These are phyloP conservation scores for Heracleum sosnowskyi DNA, from an alignment of 129 eudicot genomes.

Conservation along the genomic window DNA sequence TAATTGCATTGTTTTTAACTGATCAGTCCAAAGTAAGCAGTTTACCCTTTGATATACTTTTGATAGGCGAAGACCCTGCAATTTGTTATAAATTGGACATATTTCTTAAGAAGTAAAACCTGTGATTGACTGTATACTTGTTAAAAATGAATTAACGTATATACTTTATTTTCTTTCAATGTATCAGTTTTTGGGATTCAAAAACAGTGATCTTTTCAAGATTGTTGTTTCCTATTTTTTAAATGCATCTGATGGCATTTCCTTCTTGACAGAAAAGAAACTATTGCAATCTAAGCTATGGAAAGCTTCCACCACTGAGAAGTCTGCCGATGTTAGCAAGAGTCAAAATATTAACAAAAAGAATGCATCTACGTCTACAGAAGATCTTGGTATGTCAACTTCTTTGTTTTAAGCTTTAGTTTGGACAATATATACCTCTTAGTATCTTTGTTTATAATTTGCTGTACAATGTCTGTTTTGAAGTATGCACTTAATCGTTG, in stretches of 20 bases:
- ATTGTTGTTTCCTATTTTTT: constrained; percentile 7
- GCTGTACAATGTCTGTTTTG: not conserved
- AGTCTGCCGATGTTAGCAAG: constrained; percentile 38
- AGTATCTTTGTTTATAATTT: not conserved
- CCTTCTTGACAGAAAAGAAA: constrained; percentile 63
- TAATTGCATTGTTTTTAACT: not conserved
- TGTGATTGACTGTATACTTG: not conserved
- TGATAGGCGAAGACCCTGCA: not conserved
- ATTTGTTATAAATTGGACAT: not conserved
- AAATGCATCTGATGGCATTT: not conserved
- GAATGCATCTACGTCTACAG: constrained; percentile 86
- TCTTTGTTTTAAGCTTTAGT: not conserved
- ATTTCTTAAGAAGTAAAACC: not conserved
- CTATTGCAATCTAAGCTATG: constrained; percentile 66
- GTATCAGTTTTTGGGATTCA: not conserved
- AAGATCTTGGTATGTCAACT: constrained; percentile 64
- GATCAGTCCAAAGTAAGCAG: not conserved
- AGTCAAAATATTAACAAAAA: constrained; percentile 30
- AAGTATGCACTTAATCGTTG: no score
- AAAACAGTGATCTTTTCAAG: not conserved
- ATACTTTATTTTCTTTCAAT: not conserved
- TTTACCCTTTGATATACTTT: not conserved
- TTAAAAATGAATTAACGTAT: not conserved
- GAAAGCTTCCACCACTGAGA: constrained; percentile 62
- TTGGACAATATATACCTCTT: not conserved